A percentile compares a stretch with the other conserved stretches of the same genome.
phyloP scores from a whole-genome alignment of 1,139 yeast species.

The Geotrichum candidum region DNA sequence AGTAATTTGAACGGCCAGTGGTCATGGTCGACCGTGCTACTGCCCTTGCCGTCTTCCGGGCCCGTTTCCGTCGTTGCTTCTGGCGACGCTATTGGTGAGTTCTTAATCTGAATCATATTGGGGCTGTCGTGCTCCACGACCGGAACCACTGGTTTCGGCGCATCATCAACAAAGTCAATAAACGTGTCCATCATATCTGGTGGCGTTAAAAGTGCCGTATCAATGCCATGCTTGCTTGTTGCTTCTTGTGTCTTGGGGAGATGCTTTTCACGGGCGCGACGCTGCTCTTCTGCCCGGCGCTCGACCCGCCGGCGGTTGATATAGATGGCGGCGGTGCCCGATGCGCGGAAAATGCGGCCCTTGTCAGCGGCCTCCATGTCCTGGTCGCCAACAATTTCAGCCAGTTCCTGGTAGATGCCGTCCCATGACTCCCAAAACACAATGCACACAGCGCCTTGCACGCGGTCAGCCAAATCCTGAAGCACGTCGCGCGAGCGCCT shows the following conservation, averaged over 20 bases:
- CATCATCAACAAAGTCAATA: not conserved
- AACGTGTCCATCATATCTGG: not conserved
- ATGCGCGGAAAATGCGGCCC: constrained; percentile 32
- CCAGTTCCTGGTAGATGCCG: constrained; percentile 29
- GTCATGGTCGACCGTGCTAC: not conserved
- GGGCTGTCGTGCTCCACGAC: not conserved
- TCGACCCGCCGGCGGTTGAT: constrained; percentile 26
- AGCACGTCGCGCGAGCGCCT: constrained; percentile 28
- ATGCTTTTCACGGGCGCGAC: not conserved
- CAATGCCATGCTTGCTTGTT: not conserved
- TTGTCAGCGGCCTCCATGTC: constrained; percentile 27
- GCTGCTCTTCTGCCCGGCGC: constrained; percentile 10
- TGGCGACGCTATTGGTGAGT: not conserved
- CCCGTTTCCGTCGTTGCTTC: not conserved
- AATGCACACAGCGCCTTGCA: constrained; percentile 34
- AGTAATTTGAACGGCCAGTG: constrained; percentile 15
- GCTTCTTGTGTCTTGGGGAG: not conserved
- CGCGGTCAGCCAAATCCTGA: constrained; percentile 31
- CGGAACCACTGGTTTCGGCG: not conserved
- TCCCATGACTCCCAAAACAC: constrained; percentile 37
- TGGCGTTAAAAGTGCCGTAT: not conserved
- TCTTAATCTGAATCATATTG: not conserved
- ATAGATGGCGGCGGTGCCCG: constrained; percentile 33
- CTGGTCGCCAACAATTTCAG: constrained; percentile 30
- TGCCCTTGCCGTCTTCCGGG: not conserved